Evolutionary conservation across 805 yeast genomes (phyloP).

Genomic region (Komagataella pseudopastoris): DNA sequence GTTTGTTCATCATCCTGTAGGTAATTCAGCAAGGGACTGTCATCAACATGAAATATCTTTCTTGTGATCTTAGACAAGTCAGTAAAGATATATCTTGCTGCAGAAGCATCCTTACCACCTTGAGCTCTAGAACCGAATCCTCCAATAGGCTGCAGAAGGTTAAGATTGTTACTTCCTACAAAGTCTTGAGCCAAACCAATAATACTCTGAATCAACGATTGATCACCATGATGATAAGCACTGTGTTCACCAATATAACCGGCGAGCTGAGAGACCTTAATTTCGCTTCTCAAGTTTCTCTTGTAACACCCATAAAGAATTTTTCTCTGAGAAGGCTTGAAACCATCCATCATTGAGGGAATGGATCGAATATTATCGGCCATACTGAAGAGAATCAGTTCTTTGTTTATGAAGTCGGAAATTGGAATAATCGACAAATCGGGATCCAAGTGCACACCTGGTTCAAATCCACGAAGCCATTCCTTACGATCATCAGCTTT

Average conservation of each 20-base stretch:
- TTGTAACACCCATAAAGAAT: constrained; percentile 81
- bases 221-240: constrained; percentile 93
- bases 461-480: constrained; percentile 83
- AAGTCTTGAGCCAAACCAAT: constrained; percentile 92
- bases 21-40: constrained; percentile 65
- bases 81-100: constrained; percentile 91
- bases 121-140: constrained; percentile 91
- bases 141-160: constrained; percentile 81
- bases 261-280: constrained; percentile 82
- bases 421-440: constrained; percentile 68
- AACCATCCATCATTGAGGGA: constrained; percentile 88
- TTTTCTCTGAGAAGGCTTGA: constrained; percentile 95
- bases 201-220: constrained; percentile 76
- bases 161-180: constrained; percentile 83
- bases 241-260: constrained; percentile 85
- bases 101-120: constrained; percentile 98
- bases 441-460: constrained; percentile 89
- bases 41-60: constrained; percentile 64
- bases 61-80: constrained; percentile 67
- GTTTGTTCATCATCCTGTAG: constrained; percentile 87
- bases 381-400: constrained; percentile 86
- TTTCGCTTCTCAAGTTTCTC: constrained; percentile 61
- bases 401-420: constrained; percentile 88
- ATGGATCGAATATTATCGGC: constrained; percentile 94
- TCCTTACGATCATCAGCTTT: constrained; percentile 96